These are phyloP conservation scores for Colletotrichum endophyticum DNA, from an alignment of 2,329 filamentous ascomycete genomes.

Conservation along the genomic window DNA sequence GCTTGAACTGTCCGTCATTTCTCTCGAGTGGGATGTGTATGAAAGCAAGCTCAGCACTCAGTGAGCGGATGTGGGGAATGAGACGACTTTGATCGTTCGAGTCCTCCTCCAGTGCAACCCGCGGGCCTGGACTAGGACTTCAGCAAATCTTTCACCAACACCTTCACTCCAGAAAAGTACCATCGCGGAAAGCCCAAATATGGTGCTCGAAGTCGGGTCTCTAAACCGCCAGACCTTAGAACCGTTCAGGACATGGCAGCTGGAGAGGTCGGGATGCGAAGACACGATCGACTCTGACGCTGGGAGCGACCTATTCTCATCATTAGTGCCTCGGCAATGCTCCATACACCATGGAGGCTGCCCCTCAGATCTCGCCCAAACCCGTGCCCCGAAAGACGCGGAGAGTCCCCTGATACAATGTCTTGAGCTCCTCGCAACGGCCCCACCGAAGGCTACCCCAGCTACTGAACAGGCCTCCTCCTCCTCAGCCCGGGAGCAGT, in stretches of 20 bases:
- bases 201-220: constrained; percentile 15
- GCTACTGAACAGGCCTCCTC: not conserved
- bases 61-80: constrained; percentile 1
- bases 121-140: not conserved
- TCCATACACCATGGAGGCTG: not conserved
- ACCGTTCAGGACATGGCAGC: constrained; percentile 10
- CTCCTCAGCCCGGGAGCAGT: not conserved
- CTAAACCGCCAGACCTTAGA: constrained; percentile 4
- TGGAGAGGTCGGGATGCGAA: not conserved
- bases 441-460: not conserved
- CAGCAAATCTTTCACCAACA: not conserved
- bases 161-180: not conserved
- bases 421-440: not conserved
- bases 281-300: not conserved
- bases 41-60: not conserved
- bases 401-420: not conserved
- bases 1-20: not conserved
- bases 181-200: not conserved
- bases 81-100: not conserved
- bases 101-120: not conserved
- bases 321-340: not conserved
- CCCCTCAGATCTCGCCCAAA: not conserved
- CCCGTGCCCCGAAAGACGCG: not conserved
- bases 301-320: not conserved
- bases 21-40: not conserved